These are phyloP conservation scores for Aphanoascus verrucosus DNA, from an alignment of 2,329 filamentous ascomycete species.

Conservation along the genomic window DNA sequence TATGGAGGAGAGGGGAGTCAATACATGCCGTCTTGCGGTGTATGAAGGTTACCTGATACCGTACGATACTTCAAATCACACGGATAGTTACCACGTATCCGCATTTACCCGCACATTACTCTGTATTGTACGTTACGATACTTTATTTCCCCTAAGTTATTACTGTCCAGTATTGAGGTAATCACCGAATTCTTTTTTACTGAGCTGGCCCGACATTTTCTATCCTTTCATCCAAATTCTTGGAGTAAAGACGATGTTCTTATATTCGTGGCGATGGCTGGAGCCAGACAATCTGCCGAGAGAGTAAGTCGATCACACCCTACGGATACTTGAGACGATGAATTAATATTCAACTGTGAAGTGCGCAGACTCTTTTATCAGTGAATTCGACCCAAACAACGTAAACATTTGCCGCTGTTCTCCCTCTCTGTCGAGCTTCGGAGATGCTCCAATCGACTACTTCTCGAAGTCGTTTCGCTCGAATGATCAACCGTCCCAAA, in stretches of 20 bases:
- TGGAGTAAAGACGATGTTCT: not conserved
- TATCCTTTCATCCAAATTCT: not conserved
- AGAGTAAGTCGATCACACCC: not conserved
- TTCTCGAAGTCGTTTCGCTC: too few species aligned
- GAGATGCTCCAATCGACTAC: constrained; percentile 4
- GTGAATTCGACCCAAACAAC: not conserved
- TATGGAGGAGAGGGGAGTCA: too few species aligned
- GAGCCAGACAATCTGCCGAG: not conserved
- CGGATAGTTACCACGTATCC: too few species aligned
- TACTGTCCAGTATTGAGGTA: not conserved
- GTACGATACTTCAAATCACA: too few species aligned
- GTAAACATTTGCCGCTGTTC: not conserved
- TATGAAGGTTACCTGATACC: too few species aligned
- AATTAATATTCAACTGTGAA: not conserved
- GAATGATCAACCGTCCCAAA: not conserved
- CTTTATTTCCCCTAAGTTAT: too few species aligned
- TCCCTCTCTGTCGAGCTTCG: not conserved
- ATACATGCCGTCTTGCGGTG: too few species aligned
- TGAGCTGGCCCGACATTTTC: not conserved
- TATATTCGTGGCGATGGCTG: constrained; percentile 1
- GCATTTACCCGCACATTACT: too few species aligned
- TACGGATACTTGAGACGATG: not conserved
- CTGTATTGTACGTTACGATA: too few species aligned
- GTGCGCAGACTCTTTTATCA: constrained; percentile 1
- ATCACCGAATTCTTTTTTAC: not conserved